Percentiles rank a stretch among this genome's conserved stretches.
phyloP scores from a whole-genome alignment of 2,329 filamentous ascomycete species.

The Blumeria graminis region DNA sequence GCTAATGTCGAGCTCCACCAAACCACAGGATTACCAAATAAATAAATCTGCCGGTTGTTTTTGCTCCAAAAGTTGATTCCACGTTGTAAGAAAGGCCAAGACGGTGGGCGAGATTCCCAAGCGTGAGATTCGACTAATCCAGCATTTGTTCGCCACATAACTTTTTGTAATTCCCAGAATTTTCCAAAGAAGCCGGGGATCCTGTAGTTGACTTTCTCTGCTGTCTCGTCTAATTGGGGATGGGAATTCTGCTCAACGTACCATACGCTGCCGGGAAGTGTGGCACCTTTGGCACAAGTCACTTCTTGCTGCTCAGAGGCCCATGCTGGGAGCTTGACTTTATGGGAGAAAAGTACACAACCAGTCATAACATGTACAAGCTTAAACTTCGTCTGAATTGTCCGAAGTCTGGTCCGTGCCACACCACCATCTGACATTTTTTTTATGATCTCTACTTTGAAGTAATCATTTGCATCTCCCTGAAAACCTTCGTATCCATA shows the following conservation, averaged over 20 bases:
- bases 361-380: conserved; percentile 93
- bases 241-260: conserved; percentile 85
- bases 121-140: conserved; percentile 89
- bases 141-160: conserved; percentile 98
- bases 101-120: conserved; percentile 86
- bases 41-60: conserved; percentile 82
- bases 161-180: conserved; percentile 88
- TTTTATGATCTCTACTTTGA: conserved; percentile 87
- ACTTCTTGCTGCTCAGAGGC: conserved; percentile 96
- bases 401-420: conserved; percentile 67
- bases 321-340: conserved; percentile 96
- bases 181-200: conserved; percentile 92
- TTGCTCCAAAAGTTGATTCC: conserved; percentile 99
- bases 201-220: conserved; percentile 89
- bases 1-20: conserved; percentile 79
- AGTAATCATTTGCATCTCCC: conserved; percentile 88
- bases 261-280: conserved; percentile 90
- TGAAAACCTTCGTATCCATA: conserved; percentile 95
- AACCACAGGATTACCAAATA: conserved; percentile 81
- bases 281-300: conserved; percentile 81
- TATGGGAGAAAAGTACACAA: conserved; percentile 90
- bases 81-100: conserved; percentile 76
- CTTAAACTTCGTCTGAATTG: conserved; percentile 91
- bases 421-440: conserved; percentile 54
- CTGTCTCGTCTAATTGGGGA: conserved; percentile 44